Evolutionary conservation across 2,329 filamentous ascomycete genomes (phyloP), one percentile per base, ranked within the genome.

Genomic region (Beauveria asiatica): DNA sequence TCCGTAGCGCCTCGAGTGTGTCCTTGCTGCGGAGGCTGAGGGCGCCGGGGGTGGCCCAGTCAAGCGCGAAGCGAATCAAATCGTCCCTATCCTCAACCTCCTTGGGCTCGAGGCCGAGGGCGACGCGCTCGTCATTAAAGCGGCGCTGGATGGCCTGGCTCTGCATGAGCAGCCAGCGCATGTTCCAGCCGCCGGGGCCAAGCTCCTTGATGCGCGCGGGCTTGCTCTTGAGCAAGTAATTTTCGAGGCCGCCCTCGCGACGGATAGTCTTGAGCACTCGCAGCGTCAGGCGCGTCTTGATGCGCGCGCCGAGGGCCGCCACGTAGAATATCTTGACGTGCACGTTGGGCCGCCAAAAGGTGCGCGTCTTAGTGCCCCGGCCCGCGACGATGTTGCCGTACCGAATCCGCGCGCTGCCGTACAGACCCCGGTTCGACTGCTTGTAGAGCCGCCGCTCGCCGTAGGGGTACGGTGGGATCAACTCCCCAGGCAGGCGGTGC

Each of bases 101-200:
- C 63, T 67, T 72, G 17, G 74, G 73, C 55, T 72, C 67, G 61
- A 96, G 69, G 0, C 90, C 89, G 54, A 94, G 72, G 21, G 76
- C 76, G 61, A 78, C 75, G 62, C 91, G 79, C 76, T 96, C 80
- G 54, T 75, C 71, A 46, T 81, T 80, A 69, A 92, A 89, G 65
- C 83, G 78, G 65, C 82, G 80, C 71, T 86, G 84, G 55, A 95
- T 82, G 21, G 76, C 75, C 1, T 69, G 68, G 5, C 86, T 92
- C 76, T 93, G 90, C 87, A 97, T 91, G 63, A 99, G 79, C 63
- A 89, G 83, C 89, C 92, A 97, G 65, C 94, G 80, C 69, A 99
- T 76, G 67, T 87, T 84, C 94, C 94, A 99, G 7, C 94, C 94
- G 65, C 88, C 88, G 57, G 93, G 85, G 5, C 94, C 94, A 61